phyloP scores from a whole-genome alignment of 148 eudicot species.

The Rhododendron simsii region DNA sequence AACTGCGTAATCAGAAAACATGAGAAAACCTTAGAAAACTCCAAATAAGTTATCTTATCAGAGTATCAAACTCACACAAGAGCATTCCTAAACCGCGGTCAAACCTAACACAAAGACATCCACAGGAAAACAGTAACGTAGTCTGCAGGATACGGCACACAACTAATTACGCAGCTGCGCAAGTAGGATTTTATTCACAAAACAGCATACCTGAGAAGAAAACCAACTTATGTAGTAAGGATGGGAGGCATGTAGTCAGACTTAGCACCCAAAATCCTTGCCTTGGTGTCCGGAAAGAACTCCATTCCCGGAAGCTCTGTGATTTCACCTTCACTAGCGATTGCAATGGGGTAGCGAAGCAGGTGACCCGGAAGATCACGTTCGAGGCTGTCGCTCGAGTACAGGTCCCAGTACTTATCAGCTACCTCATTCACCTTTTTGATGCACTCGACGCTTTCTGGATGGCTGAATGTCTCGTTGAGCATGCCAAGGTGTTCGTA shows the following conservation, averaged over 20 bases:
- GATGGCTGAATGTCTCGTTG: conserved; percentile 49
- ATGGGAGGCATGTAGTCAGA: conserved; percentile 78
- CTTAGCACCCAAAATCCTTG: conserved; percentile 56
- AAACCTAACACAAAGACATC: conserved; percentile 7
- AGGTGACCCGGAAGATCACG: conserved; percentile 74
- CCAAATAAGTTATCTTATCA: not conserved
- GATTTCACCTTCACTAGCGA: conserved; percentile 58
- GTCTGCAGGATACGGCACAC: not conserved
- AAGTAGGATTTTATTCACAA: not conserved
- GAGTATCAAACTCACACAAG: conserved; percentile 13
- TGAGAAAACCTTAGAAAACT: not conserved
- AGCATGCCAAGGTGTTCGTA: conserved; percentile 88
- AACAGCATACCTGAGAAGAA: not conserved
- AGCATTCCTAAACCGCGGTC: not conserved
- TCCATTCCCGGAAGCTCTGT: conserved; percentile 59
- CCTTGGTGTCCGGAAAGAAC: conserved; percentile 82
- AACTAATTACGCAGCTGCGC: not conserved
- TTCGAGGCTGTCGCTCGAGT: conserved; percentile 49
- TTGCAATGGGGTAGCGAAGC: conserved; percentile 67
- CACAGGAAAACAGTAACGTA: not conserved
- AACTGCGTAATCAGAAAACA: not conserved
- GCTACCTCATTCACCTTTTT: conserved; percentile 53
- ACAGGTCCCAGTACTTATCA: conserved; percentile 72
- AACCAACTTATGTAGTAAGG: conserved; percentile 50
- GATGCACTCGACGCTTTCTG: conserved; percentile 49